Evolutionary conservation across 2,329 filamentous ascomycete genomes (phyloP), one percentile per base, ranked within the genome.

Genomic region (Fusarium bactridioides): DNA sequence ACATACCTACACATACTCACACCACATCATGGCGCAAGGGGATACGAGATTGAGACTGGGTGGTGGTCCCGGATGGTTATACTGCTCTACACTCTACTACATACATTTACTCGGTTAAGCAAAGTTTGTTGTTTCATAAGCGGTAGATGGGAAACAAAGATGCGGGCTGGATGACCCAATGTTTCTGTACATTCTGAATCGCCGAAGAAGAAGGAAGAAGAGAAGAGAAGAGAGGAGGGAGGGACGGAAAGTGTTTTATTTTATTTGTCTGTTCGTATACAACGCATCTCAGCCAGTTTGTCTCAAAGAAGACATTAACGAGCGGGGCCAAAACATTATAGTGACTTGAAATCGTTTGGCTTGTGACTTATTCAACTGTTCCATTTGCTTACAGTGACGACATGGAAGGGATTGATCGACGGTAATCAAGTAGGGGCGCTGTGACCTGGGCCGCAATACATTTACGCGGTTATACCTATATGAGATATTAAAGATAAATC

Each of bases 11-110:
- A 69, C 35, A 63, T 69, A 73, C 61, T 68, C 60, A 73, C 57
- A 74, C 72, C 62, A 74, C 58, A 75, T 75, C 66, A 77, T 45
- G 75, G 72, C 75, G 75, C 65, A 76, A 76, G 60, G 64, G 73
- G 67, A 69, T 68, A 58, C 64, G 67, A 78, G 72, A 72, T 67
- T 77, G 76, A 73, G 65, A 72, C 40, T 59, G 60, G 72, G 64
- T 69, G 70, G 59, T 71, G 72, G 73, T 74, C 67, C 74, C 68
- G 64, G 65, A 74, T 61, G 74, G 67, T 70, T 71, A 66, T 68
- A 72, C 61, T 67, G 67, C 67, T 43, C 72, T 68, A 69, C 64
- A 55, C 72, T 76, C 74, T 74, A 70, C 62, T 73, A 74, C 74
- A 72, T 74, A 77, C 67, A 68, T 66, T 68, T 69, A 70, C 64